Conservation (phyloP, 1,284 basidiomycete species). For the Phellinidium pouzarii region DNA sequence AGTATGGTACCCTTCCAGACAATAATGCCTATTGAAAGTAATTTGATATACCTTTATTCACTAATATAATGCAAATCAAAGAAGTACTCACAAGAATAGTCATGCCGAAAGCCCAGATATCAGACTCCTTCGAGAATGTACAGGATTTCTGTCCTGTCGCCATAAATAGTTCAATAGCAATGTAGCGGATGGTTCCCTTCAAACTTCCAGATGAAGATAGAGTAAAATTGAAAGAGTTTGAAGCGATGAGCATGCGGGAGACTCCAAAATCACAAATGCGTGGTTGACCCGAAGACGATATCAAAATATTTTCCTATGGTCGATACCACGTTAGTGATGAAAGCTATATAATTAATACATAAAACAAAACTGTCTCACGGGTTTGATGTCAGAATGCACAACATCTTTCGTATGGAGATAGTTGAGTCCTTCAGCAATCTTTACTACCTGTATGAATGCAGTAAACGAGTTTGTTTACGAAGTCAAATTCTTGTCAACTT, state of each 20-base stretch:
- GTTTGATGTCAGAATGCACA: conserved; percentile 8
- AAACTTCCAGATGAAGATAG: neutral
- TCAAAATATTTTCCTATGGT: conserved; percentile 8
- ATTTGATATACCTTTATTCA: neutral
- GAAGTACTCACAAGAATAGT: conserved; percentile 3
- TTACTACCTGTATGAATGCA: neutral
- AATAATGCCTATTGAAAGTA: conserved; percentile 1
- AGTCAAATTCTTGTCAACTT: no score
- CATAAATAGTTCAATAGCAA: neutral
- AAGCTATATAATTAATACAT: neutral
- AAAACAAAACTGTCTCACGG: neutral
- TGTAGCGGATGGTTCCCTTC: conserved; percentile 1
- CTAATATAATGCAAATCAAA: neutral
- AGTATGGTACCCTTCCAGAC: neutral
- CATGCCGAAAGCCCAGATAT: conserved; percentile 16
- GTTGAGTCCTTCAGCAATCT: conserved; percentile 1
- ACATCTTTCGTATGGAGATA: conserved; percentile 4
- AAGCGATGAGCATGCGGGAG: conserved; percentile 1
- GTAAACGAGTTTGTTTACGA: neutral
- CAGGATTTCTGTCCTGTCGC: neutral
- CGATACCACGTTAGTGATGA: no score
- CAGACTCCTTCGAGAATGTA: neutral
- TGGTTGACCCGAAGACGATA: conserved; percentile 3
- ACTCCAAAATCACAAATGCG: conserved; percentile 7
- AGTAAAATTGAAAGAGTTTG: neutral